Percentiles rank a stretch among this genome's conserved stretches.
Evolutionary conservation across 2,329 filamentous ascomycete genomes (phyloP).

Genomic region (Microcyclospora pomicola): DNA sequence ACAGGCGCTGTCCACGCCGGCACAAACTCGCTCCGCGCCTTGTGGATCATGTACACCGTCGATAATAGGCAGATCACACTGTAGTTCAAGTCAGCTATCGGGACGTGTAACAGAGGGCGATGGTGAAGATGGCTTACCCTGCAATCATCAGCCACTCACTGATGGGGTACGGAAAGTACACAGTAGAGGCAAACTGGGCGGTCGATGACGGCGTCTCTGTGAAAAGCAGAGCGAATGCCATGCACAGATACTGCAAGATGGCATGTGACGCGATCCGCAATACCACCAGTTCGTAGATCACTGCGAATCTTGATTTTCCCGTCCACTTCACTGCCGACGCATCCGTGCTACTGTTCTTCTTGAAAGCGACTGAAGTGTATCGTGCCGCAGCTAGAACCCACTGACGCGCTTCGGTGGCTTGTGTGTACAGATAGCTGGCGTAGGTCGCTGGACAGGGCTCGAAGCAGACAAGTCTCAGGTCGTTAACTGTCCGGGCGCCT

Average conservation of each 20-base stretch:
- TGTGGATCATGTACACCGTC: slow-evolving; percentile 7
- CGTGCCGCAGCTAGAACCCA: slow-evolving; percentile 2
- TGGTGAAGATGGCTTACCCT: slow-evolving; percentile 4
- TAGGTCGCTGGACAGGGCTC: slow-evolving; percentile 1
- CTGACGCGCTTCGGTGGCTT: slow-evolving; percentile 1
- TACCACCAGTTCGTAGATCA: slow-evolving; percentile 7
- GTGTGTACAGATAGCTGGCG: not conserved
- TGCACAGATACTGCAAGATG: slow-evolving; percentile 10
- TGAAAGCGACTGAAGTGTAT: slow-evolving; percentile 8
- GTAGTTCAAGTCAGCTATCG: slow-evolving; percentile 1
- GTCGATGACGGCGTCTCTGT: slow-evolving; percentile 7
- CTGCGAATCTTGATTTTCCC: slow-evolving; percentile 6
- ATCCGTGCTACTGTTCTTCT: not conserved
- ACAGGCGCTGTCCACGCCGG: slow-evolving; percentile 7
- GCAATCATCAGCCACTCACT: slow-evolving; percentile 9
- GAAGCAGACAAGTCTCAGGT: slow-evolving; percentile 10
- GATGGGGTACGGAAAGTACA: slow-evolving; percentile 9
- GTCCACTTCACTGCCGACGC: slow-evolving; percentile 1
- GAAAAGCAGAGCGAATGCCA: slow-evolving; percentile 9
- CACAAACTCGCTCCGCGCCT: slow-evolving; percentile 9
- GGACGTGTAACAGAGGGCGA: not conserved
- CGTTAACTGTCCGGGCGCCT: slow-evolving; percentile 2
- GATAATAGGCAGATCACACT: slow-evolving; percentile 7
- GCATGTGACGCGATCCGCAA: slow-evolving; percentile 7
- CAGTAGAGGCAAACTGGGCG: slow-evolving; percentile 5